Percentiles rank a stretch among this genome's conserved stretches.
These are phyloP conservation scores for Euphrasia arctica DNA, from an alignment of 305 asterid genomes.

Conservation along the genomic window DNA sequence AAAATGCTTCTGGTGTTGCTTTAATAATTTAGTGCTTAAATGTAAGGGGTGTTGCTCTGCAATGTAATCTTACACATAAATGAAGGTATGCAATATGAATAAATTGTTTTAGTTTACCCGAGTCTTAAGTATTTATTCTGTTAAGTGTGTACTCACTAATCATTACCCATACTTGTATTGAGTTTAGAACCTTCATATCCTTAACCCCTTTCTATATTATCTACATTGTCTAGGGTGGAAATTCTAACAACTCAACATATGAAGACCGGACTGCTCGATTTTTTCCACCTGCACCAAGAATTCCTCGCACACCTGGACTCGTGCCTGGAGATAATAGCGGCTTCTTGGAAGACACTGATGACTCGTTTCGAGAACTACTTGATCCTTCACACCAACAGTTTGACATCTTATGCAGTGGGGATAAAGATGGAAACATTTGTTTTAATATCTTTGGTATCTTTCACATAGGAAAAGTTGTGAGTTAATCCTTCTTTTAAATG, in stretches of 20 bases:
- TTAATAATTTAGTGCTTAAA: not conserved
- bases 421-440: constrained; percentile 82
- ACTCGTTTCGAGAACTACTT: constrained; percentile 76
- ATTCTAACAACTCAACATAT: constrained; percentile 37
- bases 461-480: constrained; percentile 88
- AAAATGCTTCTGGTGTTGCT: not conserved
- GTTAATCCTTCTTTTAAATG: constrained; percentile 34
- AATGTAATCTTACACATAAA: constrained; percentile 6
- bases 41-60: not conserved
- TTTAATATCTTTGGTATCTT: constrained; percentile 94
- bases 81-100: constrained; percentile 10
- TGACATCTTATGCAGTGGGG: constrained; percentile 93
- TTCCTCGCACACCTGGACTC: constrained; percentile 86
- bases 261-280: constrained; percentile 95
- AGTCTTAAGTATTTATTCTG: constrained; percentile 15
- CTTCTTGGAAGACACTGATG: constrained; percentile 75
- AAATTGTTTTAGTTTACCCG: constrained; percentile 2
- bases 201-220: constrained; percentile 22
- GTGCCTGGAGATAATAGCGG: constrained; percentile 78
- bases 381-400: constrained; percentile 77
- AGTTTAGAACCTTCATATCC: constrained; percentile 14
- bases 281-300: constrained; percentile 90
- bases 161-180: constrained; percentile 15
- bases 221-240: constrained; percentile 52
- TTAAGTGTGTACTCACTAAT: constrained; percentile 5